These are phyloP conservation scores for Alternaria sp. DNA, from an alignment of 2,329 filamentous ascomycete genomes.

Conservation along the genomic window DNA sequence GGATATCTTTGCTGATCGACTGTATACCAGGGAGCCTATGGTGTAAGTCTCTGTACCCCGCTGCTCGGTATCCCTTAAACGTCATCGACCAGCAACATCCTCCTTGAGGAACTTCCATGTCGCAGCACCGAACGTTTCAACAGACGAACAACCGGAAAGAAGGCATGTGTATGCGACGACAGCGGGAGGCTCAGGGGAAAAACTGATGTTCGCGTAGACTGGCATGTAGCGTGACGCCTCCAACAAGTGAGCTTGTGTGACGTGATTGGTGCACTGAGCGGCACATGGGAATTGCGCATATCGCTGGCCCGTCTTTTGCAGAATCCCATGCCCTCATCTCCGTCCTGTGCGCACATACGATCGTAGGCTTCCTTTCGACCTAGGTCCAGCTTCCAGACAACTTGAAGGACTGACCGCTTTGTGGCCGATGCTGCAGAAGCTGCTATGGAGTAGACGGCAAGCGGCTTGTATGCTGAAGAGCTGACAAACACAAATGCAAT, in stretches of 20 bases:
- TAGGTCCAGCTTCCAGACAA: not conserved
- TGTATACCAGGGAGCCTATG: not conserved
- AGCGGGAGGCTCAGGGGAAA: conserved; percentile 7
- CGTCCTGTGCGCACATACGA: conserved; percentile 8
- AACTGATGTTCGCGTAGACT: not conserved
- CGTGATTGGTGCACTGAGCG: conserved; percentile 4
- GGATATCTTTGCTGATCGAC: not conserved
- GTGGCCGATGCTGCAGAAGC: conserved; percentile 2
- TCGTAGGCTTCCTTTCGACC: not conserved
- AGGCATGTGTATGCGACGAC: conserved; percentile 1
- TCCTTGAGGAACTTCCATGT: not conserved
- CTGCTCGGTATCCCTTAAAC: not conserved
- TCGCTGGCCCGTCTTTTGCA: not conserved
- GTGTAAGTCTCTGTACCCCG: not conserved
- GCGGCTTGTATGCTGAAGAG: not conserved
- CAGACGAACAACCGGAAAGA: not conserved
- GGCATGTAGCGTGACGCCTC: conserved; percentile 6
- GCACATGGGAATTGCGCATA: not conserved
- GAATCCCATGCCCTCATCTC: conserved; percentile 15
- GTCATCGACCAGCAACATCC: not conserved
- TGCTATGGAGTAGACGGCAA: not conserved
- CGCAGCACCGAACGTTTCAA: conserved; percentile 1
- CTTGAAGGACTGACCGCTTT: not conserved
- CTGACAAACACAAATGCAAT: not conserved
- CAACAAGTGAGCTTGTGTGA: not conserved